Conservation (phyloP, 1,139 yeast genomes). For the Saccharomycopsis hybrid region DNA sequence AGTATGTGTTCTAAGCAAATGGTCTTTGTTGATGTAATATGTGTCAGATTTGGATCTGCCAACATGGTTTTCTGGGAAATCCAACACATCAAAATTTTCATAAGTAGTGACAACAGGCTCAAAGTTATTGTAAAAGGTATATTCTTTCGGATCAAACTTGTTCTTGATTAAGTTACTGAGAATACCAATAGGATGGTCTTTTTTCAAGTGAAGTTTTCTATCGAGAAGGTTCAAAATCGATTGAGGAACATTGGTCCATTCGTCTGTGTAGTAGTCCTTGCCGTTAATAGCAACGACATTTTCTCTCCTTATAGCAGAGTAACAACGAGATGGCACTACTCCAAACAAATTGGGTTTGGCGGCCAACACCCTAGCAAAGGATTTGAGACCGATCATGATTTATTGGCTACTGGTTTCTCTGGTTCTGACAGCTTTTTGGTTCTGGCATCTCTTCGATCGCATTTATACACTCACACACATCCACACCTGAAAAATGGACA, state of each 20-base stretch:
- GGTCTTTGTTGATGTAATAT: conserved; percentile 69
- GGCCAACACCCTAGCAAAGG: too few species aligned
- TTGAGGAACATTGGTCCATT: conserved; percentile 82
- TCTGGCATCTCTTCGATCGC: too few species aligned
- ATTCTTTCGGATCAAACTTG: conserved; percentile 60
- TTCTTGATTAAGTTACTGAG: conserved; percentile 66
- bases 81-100: conserved; percentile 86
- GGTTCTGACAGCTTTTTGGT: too few species aligned
- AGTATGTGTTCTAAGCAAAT: conserved; percentile 84
- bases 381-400: too few species aligned
- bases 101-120: conserved; percentile 75
- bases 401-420: too few species aligned
- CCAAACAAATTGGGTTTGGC: too few species aligned
- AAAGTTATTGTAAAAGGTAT: conserved; percentile 75
- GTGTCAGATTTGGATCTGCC: conserved; percentile 93
- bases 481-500: too few species aligned
- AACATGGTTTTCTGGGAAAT: conserved; percentile 88
- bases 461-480: too few species aligned
- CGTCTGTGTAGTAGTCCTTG: conserved; percentile 53
- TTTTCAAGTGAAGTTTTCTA: conserved; percentile 66
- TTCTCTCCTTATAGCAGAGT: background rate
- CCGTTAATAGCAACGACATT: conserved; percentile 39
- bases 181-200: conserved; percentile 85
- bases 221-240: conserved; percentile 64
- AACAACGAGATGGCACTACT: too few species aligned